phyloP scores from a whole-genome alignment of 1,284 basidiomycete genomes.

The Malassezia slooffiae region DNA sequence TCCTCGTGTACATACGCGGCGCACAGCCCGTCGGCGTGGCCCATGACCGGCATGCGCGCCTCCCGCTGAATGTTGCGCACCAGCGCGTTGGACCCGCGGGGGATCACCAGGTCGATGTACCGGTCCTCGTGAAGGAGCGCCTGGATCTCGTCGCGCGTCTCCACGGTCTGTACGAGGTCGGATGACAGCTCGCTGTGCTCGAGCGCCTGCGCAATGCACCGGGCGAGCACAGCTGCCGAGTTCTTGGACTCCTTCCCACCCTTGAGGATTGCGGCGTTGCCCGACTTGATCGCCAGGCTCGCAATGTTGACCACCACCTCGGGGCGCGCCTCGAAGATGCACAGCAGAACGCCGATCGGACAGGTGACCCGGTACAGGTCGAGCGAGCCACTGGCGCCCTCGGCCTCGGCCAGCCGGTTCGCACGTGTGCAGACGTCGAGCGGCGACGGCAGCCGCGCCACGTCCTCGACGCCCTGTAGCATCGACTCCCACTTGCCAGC shows the following conservation, averaged over 20 bases:
- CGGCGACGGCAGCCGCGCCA: conserved; percentile 73
- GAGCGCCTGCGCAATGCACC: conserved; percentile 66
- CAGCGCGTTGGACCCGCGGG: conserved; percentile 81
- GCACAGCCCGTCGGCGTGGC: conserved; percentile 92
- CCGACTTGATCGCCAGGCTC: conserved; percentile 87
- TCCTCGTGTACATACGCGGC: conserved; percentile 75
- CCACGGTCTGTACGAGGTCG: conserved; percentile 79
- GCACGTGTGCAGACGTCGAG: conserved; percentile 80
- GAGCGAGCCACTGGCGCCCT: conserved; percentile 53
- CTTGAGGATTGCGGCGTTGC: conserved; percentile 51
- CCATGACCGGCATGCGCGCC: conserved; percentile 94
- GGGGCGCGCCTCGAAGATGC: conserved; percentile 94
- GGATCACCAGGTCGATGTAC: conserved; percentile 94
- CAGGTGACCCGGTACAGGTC: conserved; percentile 89
- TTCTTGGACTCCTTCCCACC: conserved; percentile 37
- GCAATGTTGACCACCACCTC: conserved; percentile 98
- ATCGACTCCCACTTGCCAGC: conserved; percentile 88
- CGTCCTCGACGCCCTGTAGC: conserved; percentile 78
- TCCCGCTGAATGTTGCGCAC: conserved; percentile 78
- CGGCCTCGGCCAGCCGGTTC: conserved; percentile 58
- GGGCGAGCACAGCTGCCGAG: conserved; percentile 22
- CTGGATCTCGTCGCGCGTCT: conserved; percentile 83
- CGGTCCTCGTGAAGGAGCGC: conserved; percentile 72
- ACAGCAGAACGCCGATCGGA: conserved; percentile 87
- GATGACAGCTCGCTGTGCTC: conserved; percentile 56